These are phyloP conservation scores for Ceratobasidium sp. DNA, from an alignment of 1,284 basidiomycete species.

Conservation along the genomic window DNA sequence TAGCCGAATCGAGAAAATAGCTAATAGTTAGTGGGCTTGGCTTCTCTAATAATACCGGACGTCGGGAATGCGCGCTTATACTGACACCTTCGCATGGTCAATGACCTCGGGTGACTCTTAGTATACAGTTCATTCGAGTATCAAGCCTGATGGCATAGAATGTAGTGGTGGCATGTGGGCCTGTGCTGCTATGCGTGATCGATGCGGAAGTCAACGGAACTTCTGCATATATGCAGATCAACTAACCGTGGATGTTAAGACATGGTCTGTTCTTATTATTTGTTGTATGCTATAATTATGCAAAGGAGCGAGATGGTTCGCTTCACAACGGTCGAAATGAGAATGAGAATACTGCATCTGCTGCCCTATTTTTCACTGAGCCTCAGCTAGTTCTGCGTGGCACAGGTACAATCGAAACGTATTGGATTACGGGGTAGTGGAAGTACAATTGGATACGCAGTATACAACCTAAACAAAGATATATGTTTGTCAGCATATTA, in stretches of 20 bases:
- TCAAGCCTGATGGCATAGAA: not conserved
- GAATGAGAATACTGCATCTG: too few relatives aligned
- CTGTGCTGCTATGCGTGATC: too few relatives aligned
- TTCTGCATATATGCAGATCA: too few relatives aligned
- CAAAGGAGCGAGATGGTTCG: too few relatives aligned
- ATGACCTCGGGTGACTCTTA: constrained; percentile 3
- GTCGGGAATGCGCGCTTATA: not conserved
- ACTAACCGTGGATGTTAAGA: not conserved
- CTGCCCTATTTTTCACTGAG: too few relatives aligned
- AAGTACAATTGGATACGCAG: constrained; percentile 25
- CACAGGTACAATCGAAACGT: not conserved
- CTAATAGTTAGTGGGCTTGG: not conserved
- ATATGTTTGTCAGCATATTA: constrained; percentile 6
- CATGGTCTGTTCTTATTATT: not conserved
- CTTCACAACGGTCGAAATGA: too few relatives aligned
- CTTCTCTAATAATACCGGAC: constrained; percentile 3
- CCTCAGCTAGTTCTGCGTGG: too few relatives aligned
- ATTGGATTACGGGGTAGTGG: not conserved
- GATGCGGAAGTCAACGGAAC: too few relatives aligned
- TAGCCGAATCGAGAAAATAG: not conserved
- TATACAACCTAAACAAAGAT: not conserved
- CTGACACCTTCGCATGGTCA: constrained; percentile 1
- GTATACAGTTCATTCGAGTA: not conserved
- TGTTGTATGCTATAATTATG: too few relatives aligned
- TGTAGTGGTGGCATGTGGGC: not conserved